Percentiles rank a stretch among this genome's conserved stretches.
These are phyloP conservation scores for Termitomyces bulborhizus DNA, from an alignment of 768 basidiomycete species.

Conservation along the genomic window DNA sequence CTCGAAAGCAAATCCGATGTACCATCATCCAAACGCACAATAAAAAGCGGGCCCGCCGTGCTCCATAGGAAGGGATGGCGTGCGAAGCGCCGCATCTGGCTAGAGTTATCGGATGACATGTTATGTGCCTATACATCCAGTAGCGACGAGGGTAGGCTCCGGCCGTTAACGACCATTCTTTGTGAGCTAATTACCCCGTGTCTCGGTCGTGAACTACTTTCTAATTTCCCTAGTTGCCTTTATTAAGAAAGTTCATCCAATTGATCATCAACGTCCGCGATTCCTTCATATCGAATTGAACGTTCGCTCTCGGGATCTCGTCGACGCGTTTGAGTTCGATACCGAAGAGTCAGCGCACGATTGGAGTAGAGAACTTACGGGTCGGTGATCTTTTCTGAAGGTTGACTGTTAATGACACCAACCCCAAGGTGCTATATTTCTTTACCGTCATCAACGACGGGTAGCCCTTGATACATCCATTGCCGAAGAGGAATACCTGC, in stretches of 20 bases:
- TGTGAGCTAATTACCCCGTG: conserved; percentile 28
- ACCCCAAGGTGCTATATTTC: conserved; percentile 35
- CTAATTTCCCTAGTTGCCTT: conserved; percentile 35
- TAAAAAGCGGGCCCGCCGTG: conserved; percentile 46
- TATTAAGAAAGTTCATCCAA: conserved; percentile 35
- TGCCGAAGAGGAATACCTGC: conserved; percentile 18
- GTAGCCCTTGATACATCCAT: conserved; percentile 23
- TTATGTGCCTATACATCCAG: conserved; percentile 50
- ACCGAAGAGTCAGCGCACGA: conserved; percentile 47
- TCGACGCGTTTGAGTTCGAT: conserved; percentile 42
- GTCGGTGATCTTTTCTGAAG: conserved; percentile 16
- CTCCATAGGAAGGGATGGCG: conserved; percentile 40
- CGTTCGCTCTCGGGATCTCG: conserved; percentile 15
- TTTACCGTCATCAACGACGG: conserved; percentile 36
- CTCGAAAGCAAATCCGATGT: conserved; percentile 35
- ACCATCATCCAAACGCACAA: conserved; percentile 23
- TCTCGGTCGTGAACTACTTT: neutral
- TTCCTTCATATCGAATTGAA: conserved; percentile 32
- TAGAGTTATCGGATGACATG: conserved; percentile 59
- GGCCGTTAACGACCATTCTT: conserved; percentile 47
- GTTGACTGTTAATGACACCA: neutral
- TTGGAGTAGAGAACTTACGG: conserved; percentile 44
- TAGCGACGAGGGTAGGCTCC: conserved; percentile 44
- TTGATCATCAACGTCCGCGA: conserved; percentile 39
- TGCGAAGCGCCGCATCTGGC: conserved; percentile 47